Conservation (phyloP, 108 stramenopile species). For the Nannochloropsis gaditana region DNA sequence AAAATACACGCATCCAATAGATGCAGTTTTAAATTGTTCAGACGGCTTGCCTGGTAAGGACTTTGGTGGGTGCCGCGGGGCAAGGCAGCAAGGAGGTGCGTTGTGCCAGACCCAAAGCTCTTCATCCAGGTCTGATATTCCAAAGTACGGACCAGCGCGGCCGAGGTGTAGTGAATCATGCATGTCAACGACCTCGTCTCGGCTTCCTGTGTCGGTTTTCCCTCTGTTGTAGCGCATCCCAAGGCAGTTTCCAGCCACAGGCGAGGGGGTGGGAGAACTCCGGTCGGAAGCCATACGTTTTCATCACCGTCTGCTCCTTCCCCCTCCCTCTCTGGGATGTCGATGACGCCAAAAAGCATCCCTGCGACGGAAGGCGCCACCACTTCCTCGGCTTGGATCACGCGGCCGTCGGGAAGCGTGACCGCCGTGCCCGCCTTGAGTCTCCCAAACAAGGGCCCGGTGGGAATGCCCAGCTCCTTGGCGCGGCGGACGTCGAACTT, state of each 20-base stretch:
- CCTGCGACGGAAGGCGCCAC: not conserved
- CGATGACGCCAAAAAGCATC: not conserved
- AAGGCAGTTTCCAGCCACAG: not conserved
- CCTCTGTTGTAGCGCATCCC: not conserved
- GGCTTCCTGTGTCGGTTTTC: not conserved
- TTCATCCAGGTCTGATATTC: not conserved
- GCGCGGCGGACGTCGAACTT: conserved; percentile 18
- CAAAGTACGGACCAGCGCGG: not conserved
- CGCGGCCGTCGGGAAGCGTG: conserved; percentile 22
- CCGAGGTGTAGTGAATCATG: conserved; percentile 4
- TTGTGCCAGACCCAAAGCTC: conserved; percentile 1
- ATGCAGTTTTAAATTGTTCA: not conserved
- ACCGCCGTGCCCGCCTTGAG: conserved; percentile 17
- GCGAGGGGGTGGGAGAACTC: not conserved
- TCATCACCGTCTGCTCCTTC: not conserved
- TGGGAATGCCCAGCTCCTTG: not conserved
- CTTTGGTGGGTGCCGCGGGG: not conserved
- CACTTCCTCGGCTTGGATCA: conserved; percentile 18
- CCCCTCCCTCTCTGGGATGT: not conserved
- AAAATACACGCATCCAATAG: not conserved
- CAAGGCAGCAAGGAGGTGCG: not conserved
- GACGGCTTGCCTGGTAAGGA: not conserved
- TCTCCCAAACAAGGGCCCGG: not conserved
- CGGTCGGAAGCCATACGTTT: not conserved
- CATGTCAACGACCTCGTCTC: not conserved